Conservation (phyloP, 2,329 filamentous ascomycete genomes). For the Nannizziopsis arthrosporioides region DNA sequence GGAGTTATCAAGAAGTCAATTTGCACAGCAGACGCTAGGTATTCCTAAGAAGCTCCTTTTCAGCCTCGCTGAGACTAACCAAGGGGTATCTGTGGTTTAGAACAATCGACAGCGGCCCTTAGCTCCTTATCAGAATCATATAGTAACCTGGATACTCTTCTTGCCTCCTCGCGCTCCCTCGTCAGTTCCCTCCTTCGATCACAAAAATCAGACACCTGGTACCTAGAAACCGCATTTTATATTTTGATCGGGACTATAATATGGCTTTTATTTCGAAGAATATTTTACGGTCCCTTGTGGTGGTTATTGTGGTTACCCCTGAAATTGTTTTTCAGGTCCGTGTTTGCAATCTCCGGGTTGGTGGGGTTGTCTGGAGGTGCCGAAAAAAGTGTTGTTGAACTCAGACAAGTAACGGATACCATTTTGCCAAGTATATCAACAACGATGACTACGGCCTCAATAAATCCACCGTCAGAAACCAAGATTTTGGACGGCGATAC, state of each 20-base stretch:
- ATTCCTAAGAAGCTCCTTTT: conserved; percentile 7
- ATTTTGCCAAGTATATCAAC: neutral
- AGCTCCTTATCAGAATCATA: conserved; percentile 71
- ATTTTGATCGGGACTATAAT: conserved; percentile 62
- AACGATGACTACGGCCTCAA: conserved; percentile 1
- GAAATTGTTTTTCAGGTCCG: conserved; percentile 51
- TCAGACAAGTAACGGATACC: neutral
- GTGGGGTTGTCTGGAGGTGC: conserved; percentile 29
- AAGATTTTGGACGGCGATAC: neutral
- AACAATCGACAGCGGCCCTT: conserved; percentile 73
- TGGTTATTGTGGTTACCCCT: conserved; percentile 78
- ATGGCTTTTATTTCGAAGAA: conserved; percentile 76
- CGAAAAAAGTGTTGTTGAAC: neutral
- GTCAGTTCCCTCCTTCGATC: conserved; percentile 69
- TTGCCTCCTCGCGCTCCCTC: conserved; percentile 62
- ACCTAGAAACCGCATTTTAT: conserved; percentile 80
- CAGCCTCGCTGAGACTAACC: neutral
- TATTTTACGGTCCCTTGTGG: conserved; percentile 81
- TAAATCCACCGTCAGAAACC: neutral
- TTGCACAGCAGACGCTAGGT: conserved; percentile 73
- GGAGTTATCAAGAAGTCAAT: conserved; percentile 75
- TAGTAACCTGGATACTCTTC: conserved; percentile 61
- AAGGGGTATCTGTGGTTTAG: conserved; percentile 21
- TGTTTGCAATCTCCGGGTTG: conserved; percentile 45
- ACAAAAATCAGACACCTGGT: conserved; percentile 97